These are phyloP conservation scores for Excoecaria cochinchinensis DNA, from an alignment of 345 rosid genomes.

Conservation along the genomic window DNA sequence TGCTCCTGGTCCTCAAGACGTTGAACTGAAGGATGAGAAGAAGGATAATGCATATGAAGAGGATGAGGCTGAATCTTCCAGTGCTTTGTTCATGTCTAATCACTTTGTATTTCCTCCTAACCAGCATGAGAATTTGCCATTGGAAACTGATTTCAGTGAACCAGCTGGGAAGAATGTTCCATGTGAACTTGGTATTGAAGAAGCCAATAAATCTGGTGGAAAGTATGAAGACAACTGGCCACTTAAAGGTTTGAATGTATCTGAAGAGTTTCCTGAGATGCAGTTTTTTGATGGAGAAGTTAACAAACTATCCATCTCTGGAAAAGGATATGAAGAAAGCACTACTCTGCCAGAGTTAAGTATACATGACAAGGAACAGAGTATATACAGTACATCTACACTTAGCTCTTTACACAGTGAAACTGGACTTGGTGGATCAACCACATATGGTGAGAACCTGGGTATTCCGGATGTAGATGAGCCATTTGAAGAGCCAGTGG, in stretches of 20 bases:
- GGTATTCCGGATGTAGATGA: slow-evolving; percentile 38
- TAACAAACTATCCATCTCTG: slow-evolving; percentile 25
- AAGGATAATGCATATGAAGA: slow-evolving; percentile 32
- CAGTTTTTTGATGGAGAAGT: slow-evolving; percentile 47
- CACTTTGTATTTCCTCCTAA: slow-evolving; percentile 79
- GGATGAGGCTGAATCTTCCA: slow-evolving; percentile 57
- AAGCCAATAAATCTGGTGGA: slow-evolving; percentile 40
- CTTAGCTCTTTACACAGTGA: slow-evolving; percentile 55
- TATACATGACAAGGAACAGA: slow-evolving; percentile 42
- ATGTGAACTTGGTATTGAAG: slow-evolving; percentile 37
- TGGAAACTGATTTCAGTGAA: slow-evolving; percentile 38
- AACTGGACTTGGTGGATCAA: slow-evolving; percentile 44
- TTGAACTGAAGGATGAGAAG: slow-evolving; percentile 38
- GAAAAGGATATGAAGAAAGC: slow-evolving; percentile 44
- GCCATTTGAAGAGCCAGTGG: slow-evolving; percentile 30
- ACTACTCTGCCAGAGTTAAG: slow-evolving; percentile 32
- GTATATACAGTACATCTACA: slow-evolving; percentile 46
- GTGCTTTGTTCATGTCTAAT: slow-evolving; percentile 64
- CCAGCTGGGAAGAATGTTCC: slow-evolving; percentile 38
- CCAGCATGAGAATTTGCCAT: slow-evolving; percentile 62
- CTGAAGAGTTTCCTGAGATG: slow-evolving; percentile 56
- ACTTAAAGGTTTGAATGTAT: slow-evolving; percentile 47
- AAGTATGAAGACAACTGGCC: slow-evolving; percentile 58
- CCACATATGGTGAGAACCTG: slow-evolving; percentile 36
- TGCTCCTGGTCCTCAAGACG: slow-evolving; percentile 67